Evolutionary conservation across 2,329 filamentous ascomycete genomes (phyloP), one percentile per base, ranked within the genome.

Genomic region (Thielaviopsis populi): DNA sequence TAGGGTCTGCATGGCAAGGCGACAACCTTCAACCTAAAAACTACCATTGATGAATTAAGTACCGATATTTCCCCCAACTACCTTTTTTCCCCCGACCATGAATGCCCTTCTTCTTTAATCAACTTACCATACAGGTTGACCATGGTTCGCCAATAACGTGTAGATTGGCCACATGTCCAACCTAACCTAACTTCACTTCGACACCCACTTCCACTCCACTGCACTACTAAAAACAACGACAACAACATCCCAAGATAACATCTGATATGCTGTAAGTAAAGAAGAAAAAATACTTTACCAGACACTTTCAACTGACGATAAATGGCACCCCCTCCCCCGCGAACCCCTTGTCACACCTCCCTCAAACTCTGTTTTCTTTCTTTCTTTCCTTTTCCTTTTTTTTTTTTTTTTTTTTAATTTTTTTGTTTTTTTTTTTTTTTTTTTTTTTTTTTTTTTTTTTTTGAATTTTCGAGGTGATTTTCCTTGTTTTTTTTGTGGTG

Each of bases 271-370:
- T 56, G 53, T 56, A n/a, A 56, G 53, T 33, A 56, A 37, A 56
- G 30, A n/a, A 56, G 27, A 56, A 37, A 30, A 54, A 56, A 33
- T 4, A 10, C 53, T 33, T 56, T 37, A 17, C 24, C 53, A 56
- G n/a, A 33, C 53, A 56, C 53, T 56, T 56, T 56, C 53, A 56
- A 56, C 53, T 56, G 53, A 56, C 53, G 24, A 56, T 56, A 56
- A 56, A 56, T 56, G 53, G 53, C 30, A 33, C 30, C 27, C 8
- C 15, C 3, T 56, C 53, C 37, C 27, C 27, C 53, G 8, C 10
- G 13, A 33, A 56, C 17, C n/a, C 30, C 53, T 3, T 11, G 15
- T 30, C 15, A 46, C 42, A 46, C 42, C 17, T 37, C 53, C 53
- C 19, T n/a, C n/a, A 22, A 22, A 56, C 30, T 56, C 15, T 56